Base-by-base conservation (phyloP, 1,139 yeast genomes). In the Sugiyamaella japonica region DNA sequence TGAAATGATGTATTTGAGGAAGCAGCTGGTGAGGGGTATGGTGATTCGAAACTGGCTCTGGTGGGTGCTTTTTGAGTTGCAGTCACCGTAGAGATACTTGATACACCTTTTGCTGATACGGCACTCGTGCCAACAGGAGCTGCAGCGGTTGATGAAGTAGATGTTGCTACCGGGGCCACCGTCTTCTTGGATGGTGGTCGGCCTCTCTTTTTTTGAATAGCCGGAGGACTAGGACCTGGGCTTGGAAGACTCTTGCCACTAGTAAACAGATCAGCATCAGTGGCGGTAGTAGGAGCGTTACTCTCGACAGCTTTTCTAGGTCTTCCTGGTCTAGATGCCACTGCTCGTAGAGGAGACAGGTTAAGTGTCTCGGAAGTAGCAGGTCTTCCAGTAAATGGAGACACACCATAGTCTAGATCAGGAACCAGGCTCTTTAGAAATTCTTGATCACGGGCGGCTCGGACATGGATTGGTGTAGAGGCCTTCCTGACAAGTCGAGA, bases 391-490 rank as follows among this genome's bases (percentile, higher is more conserved):
- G 42, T 45, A 13, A 34, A 37, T 1, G 49, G 49, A n/a, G 49
- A 36, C 2, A 32, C 25, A 13, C 49, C 49, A 23, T 42, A 10
- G 7, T 48, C 38, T n/a, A 48, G 31, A 31, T 48, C 51, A 17
- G 51, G 51, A 17, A 48, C 16, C 13, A 48, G 31, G 5, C 23
- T 31, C 17, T 34, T 32, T 3, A 48, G 23, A 15, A 32, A 32
- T 38, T 29, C 46, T 12, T 40, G 39, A 20, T 39, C 45, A 25
- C 32, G 29, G 16, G 45, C 44, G 10, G 17, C n/a, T 25, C 51
- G 38, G 28, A 48, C 32, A 38, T 32, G 39, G 36, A 34, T 32
- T n/a, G 49, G 49, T 1, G 49, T 37, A 13, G 49, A 37, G n/a
- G 15, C 34, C 23, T 45, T 45, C 23, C 41, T 37, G 13, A 45